Evolutionary conservation across 1,284 basidiomycete species (phyloP).

Genomic region (Heterobasidion annosum): DNA sequence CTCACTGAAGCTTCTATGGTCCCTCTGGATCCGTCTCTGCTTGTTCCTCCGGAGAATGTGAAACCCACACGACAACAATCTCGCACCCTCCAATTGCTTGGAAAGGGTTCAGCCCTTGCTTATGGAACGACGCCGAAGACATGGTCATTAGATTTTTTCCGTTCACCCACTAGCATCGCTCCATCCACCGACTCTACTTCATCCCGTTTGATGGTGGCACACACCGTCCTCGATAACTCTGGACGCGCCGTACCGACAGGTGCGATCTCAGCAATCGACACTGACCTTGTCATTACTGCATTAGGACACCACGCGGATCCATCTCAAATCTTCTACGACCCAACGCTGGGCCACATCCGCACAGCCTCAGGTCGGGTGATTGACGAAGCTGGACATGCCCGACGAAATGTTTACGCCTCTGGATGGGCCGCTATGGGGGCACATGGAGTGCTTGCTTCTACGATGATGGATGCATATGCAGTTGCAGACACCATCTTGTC

Average conservation of each 20-base stretch:
- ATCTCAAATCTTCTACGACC: constrained; percentile 41
- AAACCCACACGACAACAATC: constrained; percentile 56
- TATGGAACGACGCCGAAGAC: constrained; percentile 45
- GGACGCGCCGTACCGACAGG: constrained; percentile 56
- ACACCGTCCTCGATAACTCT: constrained; percentile 48
- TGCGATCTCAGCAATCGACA: constrained; percentile 38
- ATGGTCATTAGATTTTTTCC: constrained; percentile 81
- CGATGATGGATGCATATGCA: constrained; percentile 89
- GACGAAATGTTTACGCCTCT: constrained; percentile 77
- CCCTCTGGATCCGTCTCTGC: constrained; percentile 40
- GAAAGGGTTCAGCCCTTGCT: constrained; percentile 53
- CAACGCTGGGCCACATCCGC: constrained; percentile 43
- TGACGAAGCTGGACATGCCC: constrained; percentile 26
- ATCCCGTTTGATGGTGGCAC: constrained; percentile 38
- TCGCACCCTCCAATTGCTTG: constrained; percentile 57
- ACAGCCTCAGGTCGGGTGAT: constrained; percentile 45
- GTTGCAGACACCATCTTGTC: constrained; percentile 64
- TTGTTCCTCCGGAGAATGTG: constrained; percentile 26
- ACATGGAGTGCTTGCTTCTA: constrained; percentile 86
- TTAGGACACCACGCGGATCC: constrained; percentile 83
- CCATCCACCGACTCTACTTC: constrained; percentile 14
- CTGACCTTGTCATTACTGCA: constrained; percentile 81
- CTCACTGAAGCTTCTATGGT: constrained; percentile 67
- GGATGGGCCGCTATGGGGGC: constrained; percentile 95
- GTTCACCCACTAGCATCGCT: constrained; percentile 52